A percentile compares a stretch with the other conserved stretches of the same genome.
phyloP scores from a whole-genome alignment of 2,329 filamentous ascomycete genomes.

The Colletotrichum sp. region DNA sequence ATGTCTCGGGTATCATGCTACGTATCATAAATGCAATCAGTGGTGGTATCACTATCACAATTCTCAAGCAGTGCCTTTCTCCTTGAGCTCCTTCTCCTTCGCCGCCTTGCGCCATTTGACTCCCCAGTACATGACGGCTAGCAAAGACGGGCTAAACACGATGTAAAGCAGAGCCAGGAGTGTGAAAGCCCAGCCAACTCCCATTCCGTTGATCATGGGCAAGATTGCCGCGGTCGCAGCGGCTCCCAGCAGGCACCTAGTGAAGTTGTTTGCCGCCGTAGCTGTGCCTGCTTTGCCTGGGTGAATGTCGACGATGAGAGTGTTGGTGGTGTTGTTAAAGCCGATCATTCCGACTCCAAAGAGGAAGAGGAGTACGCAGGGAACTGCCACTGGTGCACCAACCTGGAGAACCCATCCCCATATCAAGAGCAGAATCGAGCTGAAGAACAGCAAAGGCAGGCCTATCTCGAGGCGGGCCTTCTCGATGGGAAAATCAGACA shows the following conservation, averaged over 20 bases:
- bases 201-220: constrained; percentile 55
- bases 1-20: background rate
- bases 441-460: constrained; percentile 55
- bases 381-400: constrained; percentile 47
- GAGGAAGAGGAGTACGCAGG: constrained; percentile 50
- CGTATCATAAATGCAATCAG: background rate
- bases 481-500: constrained; percentile 56
- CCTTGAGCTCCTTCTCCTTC: constrained; percentile 26
- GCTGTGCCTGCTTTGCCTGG: constrained; percentile 57
- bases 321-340: constrained; percentile 57
- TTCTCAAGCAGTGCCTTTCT: background rate
- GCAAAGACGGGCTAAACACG: constrained; percentile 41
- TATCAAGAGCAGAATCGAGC: constrained; percentile 47
- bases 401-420: constrained; percentile 60
- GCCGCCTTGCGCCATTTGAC: constrained; percentile 45
- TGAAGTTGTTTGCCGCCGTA: constrained; percentile 61
- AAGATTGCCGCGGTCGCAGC: constrained; percentile 55
- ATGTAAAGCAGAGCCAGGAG: constrained; percentile 49
- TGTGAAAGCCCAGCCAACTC: constrained; percentile 56
- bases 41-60: background rate
- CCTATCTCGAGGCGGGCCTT: constrained; percentile 53
- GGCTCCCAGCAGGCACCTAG: constrained; percentile 60
- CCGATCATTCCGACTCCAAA: constrained; percentile 56
- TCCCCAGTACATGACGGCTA: constrained; percentile 46
- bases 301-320: constrained; percentile 61